Evolutionary conservation across 192 early-diverging fungal genomes (phyloP).

Genomic region (Backusella australiensis): DNA sequence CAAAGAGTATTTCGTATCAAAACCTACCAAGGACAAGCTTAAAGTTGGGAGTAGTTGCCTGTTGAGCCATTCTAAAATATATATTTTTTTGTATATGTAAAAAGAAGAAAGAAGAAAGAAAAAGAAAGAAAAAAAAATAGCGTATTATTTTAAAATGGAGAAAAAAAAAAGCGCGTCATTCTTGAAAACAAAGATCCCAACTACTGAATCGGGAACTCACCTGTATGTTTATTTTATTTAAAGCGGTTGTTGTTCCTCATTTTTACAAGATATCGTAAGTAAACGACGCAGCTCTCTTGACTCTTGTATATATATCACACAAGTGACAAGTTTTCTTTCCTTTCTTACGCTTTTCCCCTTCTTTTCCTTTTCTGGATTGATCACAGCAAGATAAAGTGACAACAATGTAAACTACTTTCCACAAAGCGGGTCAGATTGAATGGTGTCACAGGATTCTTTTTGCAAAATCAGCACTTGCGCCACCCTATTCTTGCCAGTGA

Average conservation of each 20-base stretch:
- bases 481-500: no score
- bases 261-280: background rate
- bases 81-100: background rate
- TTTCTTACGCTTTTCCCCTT: background rate
- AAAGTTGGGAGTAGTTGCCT: constrained; percentile 61
- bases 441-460: no score
- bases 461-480: no score
- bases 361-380: background rate
- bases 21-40: constrained; percentile 86
- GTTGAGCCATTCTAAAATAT: constrained; percentile 23
- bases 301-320: background rate
- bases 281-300: background rate
- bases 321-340: background rate
- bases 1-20: no score
- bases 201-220: background rate
- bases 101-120: background rate
- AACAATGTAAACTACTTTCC: no score
- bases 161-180: background rate
- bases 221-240: no score
- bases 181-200: background rate
- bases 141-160: background rate
- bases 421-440: no score
- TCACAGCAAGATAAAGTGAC: no score
- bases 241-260: background rate
- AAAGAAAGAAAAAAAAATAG: background rate